phyloP scores from a whole-genome alignment of 345 rosid genomes.

The Heritiera littoralis region DNA sequence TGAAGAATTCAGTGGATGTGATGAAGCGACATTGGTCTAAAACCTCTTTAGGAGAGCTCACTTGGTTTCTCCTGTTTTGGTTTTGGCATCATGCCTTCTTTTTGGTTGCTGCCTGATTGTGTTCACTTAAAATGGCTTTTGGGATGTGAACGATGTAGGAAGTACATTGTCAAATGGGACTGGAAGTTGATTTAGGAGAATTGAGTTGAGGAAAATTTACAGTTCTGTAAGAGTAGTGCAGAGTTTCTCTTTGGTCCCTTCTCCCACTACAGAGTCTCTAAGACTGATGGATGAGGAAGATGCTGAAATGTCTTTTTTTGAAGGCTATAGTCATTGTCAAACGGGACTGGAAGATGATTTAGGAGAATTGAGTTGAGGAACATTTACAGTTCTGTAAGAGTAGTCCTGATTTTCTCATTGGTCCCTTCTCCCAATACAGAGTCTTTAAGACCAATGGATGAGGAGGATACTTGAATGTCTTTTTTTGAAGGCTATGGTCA shows the following conservation, averaged over 20 bases:
- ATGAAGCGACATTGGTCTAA: not conserved
- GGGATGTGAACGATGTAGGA: not conserved
- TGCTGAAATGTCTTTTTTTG: not conserved
- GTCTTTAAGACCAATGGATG: too few relatives aligned
- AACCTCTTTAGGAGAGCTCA: not conserved
- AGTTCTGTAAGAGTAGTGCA: not conserved
- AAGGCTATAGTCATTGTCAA: too few relatives aligned
- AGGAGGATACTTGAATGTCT: not conserved
- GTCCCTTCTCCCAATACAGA: too few relatives aligned
- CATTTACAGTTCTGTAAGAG: too few relatives aligned
- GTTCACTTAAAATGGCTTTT: not conserved
- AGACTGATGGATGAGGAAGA: not conserved
- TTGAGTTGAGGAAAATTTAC: not conserved
- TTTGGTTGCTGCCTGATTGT: not conserved
- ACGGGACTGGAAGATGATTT: too few relatives aligned
- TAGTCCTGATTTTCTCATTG: too few relatives aligned
- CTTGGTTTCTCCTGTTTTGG: conserved; percentile 2
- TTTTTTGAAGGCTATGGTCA: not conserved
- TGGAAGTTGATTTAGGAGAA: conserved; percentile 4
- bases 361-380: too few relatives aligned
- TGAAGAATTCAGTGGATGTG: not conserved
- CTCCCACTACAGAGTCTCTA: not conserved
- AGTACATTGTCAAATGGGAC: not conserved
- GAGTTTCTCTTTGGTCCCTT: not conserved
- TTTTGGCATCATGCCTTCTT: not conserved